phyloP scores from a whole-genome alignment of 176 grass and related monocot species.

The Lolium multiflorum region DNA sequence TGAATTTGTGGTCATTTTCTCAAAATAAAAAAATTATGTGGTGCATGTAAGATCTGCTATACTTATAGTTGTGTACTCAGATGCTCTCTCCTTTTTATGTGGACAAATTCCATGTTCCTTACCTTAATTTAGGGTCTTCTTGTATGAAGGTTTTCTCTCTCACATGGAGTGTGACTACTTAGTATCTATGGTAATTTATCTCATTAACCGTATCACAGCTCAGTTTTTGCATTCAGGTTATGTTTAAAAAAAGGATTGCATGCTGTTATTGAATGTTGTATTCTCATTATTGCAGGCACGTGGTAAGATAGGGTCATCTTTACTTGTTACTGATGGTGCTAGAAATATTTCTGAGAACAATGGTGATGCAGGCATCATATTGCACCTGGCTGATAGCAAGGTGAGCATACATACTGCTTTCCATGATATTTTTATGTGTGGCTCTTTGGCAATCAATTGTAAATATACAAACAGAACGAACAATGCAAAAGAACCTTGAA shows the following conservation, averaged over 20 bases:
- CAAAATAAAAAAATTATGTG: neutral
- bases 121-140: slow-evolving; percentile 86
- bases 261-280: neutral
- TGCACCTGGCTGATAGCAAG: slow-evolving; percentile 54
- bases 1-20: neutral
- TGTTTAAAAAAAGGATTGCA: neutral
- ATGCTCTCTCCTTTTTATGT: slow-evolving; percentile 41
- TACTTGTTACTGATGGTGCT: slow-evolving; percentile 42
- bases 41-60: slow-evolving; percentile 5
- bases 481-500: neutral
- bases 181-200: slow-evolving; percentile 77
- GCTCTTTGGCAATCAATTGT: slow-evolving; percentile 4
- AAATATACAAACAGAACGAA: neutral
- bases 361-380: slow-evolving; percentile 24
- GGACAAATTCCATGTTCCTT: slow-evolving; percentile 55
- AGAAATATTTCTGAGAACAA: slow-evolving; percentile 49
- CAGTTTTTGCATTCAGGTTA: slow-evolving; percentile 23
- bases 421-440: slow-evolving; percentile 24
- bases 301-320: slow-evolving; percentile 51
- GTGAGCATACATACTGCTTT: slow-evolving; percentile 43
- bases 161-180: slow-evolving; percentile 75
- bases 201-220: slow-evolving; percentile 12
- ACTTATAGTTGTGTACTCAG: slow-evolving; percentile 22
- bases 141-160: slow-evolving; percentile 92
- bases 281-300: slow-evolving; percentile 58